Percentiles rank a stretch among this genome's conserved stretches.
These are phyloP conservation scores for Syncephalastrum contaminatum DNA, from an alignment of 371 early-diverging fungal genomes.

Conservation along the genomic window DNA sequence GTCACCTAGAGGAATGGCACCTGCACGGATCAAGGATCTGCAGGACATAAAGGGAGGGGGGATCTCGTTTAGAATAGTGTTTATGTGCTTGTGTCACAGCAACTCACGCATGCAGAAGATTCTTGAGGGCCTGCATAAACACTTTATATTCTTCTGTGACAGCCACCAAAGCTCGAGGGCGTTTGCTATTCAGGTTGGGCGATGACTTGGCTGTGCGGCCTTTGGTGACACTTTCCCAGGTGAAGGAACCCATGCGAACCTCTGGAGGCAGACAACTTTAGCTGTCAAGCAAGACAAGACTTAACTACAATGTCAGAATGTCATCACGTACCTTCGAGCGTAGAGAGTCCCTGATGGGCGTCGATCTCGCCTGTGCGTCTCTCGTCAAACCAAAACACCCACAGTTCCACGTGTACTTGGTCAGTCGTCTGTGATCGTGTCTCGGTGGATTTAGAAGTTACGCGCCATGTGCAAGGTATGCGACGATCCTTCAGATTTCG, in stretches of 20 bases:
- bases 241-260: constrained; percentile 39
- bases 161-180: constrained; percentile 21
- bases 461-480: constrained; percentile 39
- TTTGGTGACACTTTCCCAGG: constrained; percentile 45
- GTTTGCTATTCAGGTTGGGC: constrained; percentile 14
- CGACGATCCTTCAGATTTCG: constrained; percentile 22
- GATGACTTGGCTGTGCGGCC: constrained; percentile 21
- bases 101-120: constrained; percentile 34
- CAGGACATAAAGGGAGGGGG: not conserved
- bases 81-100: not conserved
- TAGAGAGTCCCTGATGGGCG: constrained; percentile 24
- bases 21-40: constrained; percentile 8
- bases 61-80: not conserved
- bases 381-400: constrained; percentile 56
- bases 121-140: constrained; percentile 37
- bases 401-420: constrained; percentile 27
- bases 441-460: constrained; percentile 8
- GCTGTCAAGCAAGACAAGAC: not conserved
- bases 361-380: constrained; percentile 45
- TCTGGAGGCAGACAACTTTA: constrained; percentile 18
- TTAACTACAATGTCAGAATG: not conserved
- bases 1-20: constrained; percentile 42
- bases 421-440: constrained; percentile 9
- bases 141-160: constrained; percentile 39
- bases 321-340: constrained; percentile 33